phyloP scores from a whole-genome alignment of 169 alveolate species.

The Cryptosporidium felis region DNA sequence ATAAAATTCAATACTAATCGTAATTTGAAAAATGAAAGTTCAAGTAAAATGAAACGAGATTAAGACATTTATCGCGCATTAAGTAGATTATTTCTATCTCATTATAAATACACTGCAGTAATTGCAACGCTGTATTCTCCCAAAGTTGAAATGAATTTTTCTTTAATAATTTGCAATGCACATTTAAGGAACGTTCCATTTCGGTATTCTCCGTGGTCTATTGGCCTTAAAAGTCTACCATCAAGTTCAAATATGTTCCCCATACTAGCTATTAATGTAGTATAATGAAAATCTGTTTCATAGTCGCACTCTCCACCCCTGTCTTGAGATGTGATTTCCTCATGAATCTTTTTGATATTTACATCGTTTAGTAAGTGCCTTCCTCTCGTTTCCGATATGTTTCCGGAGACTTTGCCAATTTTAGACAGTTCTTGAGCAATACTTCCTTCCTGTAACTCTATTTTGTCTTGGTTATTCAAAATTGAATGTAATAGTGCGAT shows the following conservation, averaged over 20 bases:
- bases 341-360: neutral
- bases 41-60: too few species aligned
- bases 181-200: neutral
- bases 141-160: neutral
- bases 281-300: slow-evolving; percentile 19
- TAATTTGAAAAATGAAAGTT: too few species aligned
- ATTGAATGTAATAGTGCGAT: slow-evolving; percentile 37
- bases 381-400: neutral
- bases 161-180: neutral
- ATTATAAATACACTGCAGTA: neutral
- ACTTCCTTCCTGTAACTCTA: slow-evolving; percentile 13
- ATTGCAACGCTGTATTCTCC: neutral
- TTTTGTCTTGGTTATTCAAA: neutral
- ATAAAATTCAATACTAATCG: too few species aligned
- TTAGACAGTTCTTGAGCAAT: neutral
- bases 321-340: slow-evolving; percentile 9
- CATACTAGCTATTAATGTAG: neutral
- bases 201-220: slow-evolving; percentile 6
- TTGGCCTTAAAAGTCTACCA: slow-evolving; percentile 39
- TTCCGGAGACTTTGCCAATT: neutral
- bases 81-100: too few species aligned
- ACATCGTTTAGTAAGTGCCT: neutral
- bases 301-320: neutral
- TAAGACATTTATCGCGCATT: too few species aligned
- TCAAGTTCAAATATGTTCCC: slow-evolving; percentile 19